Evolutionary conservation across 1,284 basidiomycete species (phyloP), one percentile per base, ranked within the genome.

Genomic region (Irpex sp.): DNA sequence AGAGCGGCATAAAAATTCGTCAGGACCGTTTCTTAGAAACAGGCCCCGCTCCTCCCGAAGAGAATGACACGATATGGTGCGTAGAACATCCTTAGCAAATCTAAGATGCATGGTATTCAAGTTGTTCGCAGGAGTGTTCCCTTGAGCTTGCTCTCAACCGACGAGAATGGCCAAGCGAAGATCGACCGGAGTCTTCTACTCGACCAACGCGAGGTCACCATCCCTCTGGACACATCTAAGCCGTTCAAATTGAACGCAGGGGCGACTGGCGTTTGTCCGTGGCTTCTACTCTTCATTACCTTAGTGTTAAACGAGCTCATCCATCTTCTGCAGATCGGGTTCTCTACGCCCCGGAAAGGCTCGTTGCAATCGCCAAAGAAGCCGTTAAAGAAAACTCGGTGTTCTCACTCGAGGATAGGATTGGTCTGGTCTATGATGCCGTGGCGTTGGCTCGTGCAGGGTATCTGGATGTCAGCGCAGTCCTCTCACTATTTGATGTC

Each of bases 1-100:
- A 80, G 1, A 85, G 85, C 57, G 87, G 89, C 15, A 88, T 96
- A 68, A 80, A 79, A 63, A 81, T 96, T 57, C 88, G 89, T 49
- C 97, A 99, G 78, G 94, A 97, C 76, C 87, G 97, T 31, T 98
- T 98, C 85, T 80, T 98, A 57, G 91, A 93, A 71, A 93, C 89
- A 2, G 96, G 95, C 3, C 86, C 85, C 66, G 87, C 87, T 13
- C 84, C 86, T 65, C 83, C 87, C 0, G 87, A 94, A 72, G 93
- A 98, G 68, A 96, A 98, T 73, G 82, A 94, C 77, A 97, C 94
- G 2, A 82, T 95, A 65, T 98, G 97, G 64, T 63, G 9, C 11
- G 61, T 17, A 21, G 8, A 2, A 34, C 17, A 8, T 26, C 54
- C 3, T 36, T 51, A 8, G 19, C 38, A 44, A 40, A 37, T 17